Evolutionary conservation across 345 rosid species (phyloP).

Genomic region (Eutrema yunnanense): DNA sequence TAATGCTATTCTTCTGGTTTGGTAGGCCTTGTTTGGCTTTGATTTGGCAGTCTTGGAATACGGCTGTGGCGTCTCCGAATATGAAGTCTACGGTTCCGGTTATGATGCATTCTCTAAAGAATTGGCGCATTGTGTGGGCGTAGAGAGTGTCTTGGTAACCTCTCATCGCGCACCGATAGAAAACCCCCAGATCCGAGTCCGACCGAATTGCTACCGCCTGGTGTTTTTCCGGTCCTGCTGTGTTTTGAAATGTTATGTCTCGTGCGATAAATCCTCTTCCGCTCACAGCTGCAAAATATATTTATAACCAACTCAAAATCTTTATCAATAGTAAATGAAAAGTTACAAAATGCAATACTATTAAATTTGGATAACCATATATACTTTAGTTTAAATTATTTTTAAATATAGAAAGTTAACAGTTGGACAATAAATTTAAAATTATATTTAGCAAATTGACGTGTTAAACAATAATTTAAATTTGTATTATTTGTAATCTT

Average conservation of each 20-base stretch:
- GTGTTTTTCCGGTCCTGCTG: constrained; percentile 78
- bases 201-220: constrained; percentile 84
- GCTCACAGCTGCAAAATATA: constrained; percentile 63
- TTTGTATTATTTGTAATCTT: background rate
- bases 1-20: constrained; percentile 66
- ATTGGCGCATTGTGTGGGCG: constrained; percentile 85
- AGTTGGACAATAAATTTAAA: background rate
- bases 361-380: too few species aligned
- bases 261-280: constrained; percentile 80
- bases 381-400: too few species aligned
- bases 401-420: too few species aligned
- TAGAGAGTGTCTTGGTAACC: constrained; percentile 91
- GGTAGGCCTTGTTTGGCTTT: constrained; percentile 54
- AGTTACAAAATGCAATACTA: background rate
- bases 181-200: constrained; percentile 68
- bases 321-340: background rate
- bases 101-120: constrained; percentile 75
- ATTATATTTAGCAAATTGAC: background rate
- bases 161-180: constrained; percentile 48
- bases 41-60: constrained; percentile 77
- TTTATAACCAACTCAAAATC: background rate
- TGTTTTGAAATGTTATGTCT: constrained; percentile 74
- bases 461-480: background rate
- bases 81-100: constrained; percentile 84
- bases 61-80: constrained; percentile 64